Evolutionary conservation across 148 eudicot genomes (phyloP).

Genomic region (Polygonum aviculare): DNA sequence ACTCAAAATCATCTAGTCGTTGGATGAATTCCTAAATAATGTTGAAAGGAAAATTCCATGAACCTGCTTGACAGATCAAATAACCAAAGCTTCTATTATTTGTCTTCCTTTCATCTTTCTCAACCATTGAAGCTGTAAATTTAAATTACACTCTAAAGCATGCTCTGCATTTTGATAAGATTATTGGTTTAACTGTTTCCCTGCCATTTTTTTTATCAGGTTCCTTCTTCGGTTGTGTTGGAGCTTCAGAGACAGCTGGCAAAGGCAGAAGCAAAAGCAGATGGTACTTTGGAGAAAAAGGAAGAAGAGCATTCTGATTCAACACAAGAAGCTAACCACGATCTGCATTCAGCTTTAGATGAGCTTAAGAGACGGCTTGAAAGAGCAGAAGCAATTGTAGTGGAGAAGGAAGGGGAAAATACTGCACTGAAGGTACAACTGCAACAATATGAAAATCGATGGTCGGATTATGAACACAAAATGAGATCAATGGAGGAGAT

Average conservation of each 20-base stretch:
- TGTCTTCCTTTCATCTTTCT: not conserved
- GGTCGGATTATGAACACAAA: constrained; percentile 68
- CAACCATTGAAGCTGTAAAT: not conserved
- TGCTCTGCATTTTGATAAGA: not conserved
- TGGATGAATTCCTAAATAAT: not conserved
- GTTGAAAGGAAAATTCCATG: no score
- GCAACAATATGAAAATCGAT: constrained; percentile 46
- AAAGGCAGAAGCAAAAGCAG: constrained; percentile 13
- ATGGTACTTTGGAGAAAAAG: constrained; percentile 9
- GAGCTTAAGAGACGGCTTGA: constrained; percentile 57
- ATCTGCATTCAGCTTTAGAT: constrained; percentile 40
- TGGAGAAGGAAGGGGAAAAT: constrained; percentile 71
- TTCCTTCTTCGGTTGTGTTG: constrained; percentile 24
- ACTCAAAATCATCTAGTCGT: not conserved
- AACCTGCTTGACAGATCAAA: not conserved
- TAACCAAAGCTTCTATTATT: not conserved
- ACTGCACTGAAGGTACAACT: constrained; percentile 46
- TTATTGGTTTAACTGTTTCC: not conserved
- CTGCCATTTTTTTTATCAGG: constrained; percentile 7
- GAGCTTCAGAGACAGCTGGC: constrained; percentile 32
- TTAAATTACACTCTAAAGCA: not conserved
- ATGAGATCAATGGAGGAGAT: constrained; percentile 77
- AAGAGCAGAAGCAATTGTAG: constrained; percentile 49
- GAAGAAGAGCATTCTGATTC: constrained; percentile 15
- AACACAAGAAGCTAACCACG: constrained; percentile 17